phyloP scores from a whole-genome alignment of 2,329 filamentous ascomycete species.

The Aspergillus uvarum region DNA sequence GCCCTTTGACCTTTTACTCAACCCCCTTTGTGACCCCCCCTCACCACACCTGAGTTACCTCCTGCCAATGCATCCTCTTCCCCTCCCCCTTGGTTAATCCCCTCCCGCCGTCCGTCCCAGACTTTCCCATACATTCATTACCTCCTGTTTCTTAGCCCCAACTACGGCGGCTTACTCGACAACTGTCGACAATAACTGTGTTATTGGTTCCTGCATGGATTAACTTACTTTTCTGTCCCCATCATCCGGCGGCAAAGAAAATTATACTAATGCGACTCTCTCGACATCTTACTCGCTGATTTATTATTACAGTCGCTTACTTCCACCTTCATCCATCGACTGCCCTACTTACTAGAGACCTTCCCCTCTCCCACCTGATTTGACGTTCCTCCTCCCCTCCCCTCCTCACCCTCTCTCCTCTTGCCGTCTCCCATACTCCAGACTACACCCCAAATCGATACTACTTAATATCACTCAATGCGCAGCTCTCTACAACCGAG shows the following conservation, averaged over 20 bases:
- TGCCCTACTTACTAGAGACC: not conserved
- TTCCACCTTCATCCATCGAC: constrained; percentile 18
- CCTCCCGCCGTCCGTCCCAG: not conserved
- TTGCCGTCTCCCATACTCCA: not conserved
- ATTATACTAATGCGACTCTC: constrained; percentile 12
- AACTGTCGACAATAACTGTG: not conserved
- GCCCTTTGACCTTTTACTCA: no score
- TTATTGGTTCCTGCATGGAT: constrained; percentile 9
- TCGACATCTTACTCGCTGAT: constrained; percentile 18
- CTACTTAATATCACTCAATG: not conserved
- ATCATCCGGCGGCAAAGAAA: constrained; percentile 18
- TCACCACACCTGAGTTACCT: no score
- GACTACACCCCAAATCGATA: not conserved
- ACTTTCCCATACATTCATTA: not conserved
- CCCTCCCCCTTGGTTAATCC: not conserved
- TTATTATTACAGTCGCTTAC: constrained; percentile 16
- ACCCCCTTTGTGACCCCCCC: no score
- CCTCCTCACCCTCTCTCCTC: not conserved
- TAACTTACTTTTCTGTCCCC: constrained; percentile 12
- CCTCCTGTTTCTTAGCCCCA: not conserved
- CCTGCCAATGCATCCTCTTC: no score
- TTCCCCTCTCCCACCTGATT: constrained; percentile 13
- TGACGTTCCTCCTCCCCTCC: constrained; percentile 6
- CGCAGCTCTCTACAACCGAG: not conserved
- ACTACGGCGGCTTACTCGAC: not conserved